Percentiles rank a stretch among this genome's conserved stretches.
phyloP scores from a whole-genome alignment of 176 grass and related monocot genomes.

The Phoenix roebelenii region DNA sequence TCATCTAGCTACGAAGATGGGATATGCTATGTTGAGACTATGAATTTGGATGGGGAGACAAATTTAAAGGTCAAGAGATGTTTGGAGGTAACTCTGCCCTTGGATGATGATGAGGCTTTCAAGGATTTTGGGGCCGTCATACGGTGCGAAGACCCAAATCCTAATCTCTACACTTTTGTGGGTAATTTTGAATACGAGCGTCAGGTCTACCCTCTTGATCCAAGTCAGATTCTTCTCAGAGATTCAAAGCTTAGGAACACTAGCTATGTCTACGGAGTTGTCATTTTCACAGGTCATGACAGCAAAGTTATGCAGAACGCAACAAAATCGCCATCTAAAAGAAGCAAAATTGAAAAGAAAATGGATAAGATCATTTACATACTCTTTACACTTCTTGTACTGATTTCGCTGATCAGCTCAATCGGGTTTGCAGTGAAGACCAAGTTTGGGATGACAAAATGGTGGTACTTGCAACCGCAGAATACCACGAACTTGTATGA shows the following conservation, averaged over 20 bases:
- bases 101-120: constrained; percentile 70
- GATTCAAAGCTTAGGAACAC: constrained; percentile 98
- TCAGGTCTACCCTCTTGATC: constrained; percentile 74
- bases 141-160: constrained; percentile 92
- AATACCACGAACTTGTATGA: constrained; percentile 49
- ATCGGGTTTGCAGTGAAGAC: constrained; percentile 84
- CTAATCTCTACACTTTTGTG: constrained; percentile 76
- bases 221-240: constrained; percentile 82
- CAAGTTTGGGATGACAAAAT: constrained; percentile 56
- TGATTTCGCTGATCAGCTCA: constrained; percentile 91
- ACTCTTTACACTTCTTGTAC: constrained; percentile 72
- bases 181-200: constrained; percentile 92
- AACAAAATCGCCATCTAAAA: constrained; percentile 80
- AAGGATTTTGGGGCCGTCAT: constrained; percentile 69
- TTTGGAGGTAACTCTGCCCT: constrained; percentile 57
- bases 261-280: constrained; percentile 75
- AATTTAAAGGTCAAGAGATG: constrained; percentile 99
- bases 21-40: constrained; percentile 9
- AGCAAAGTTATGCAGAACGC: constrained; percentile 99
- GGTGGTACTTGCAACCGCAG: constrained; percentile 81
- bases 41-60: constrained; percentile 97
- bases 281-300: constrained; percentile 88
- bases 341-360: constrained; percentile 90
- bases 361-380: constrained; percentile 97
- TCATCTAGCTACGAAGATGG: no score